A percentile compares a stretch with the other conserved stretches of the same genome.
Evolutionary conservation across 1,284 basidiomycete species (phyloP).

Genomic region (Spongispora temasekensis): DNA sequence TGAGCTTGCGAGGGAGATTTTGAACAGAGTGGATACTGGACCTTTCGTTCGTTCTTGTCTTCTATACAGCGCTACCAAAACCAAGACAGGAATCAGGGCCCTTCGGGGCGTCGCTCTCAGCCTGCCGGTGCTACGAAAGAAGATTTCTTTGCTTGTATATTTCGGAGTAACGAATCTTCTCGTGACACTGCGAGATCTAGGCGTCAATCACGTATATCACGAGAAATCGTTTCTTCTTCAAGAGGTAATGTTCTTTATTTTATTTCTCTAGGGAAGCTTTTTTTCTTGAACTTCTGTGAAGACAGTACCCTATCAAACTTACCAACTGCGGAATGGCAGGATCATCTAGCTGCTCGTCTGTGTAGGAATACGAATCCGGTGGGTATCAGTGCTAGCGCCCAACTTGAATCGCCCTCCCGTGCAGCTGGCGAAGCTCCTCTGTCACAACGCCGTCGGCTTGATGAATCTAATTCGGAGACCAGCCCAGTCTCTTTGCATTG

Average conservation of each 20-base stretch:
- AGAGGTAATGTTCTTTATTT: conserved; percentile 45
- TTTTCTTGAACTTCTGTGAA: conserved; percentile 30
- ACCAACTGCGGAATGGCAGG: conserved; percentile 78
- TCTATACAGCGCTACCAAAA: conserved; percentile 1
- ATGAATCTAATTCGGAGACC: conserved; percentile 19
- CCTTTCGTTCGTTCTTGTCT: conserved; percentile 56
- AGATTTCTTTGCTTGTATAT: conserved; percentile 71
- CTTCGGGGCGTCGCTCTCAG: conserved; percentile 56
- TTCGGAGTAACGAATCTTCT: conserved; percentile 55
- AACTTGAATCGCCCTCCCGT: conserved; percentile 16
- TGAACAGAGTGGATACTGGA: conserved; percentile 70
- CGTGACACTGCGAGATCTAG: conserved; percentile 65
- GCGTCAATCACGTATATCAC: conserved; percentile 71
- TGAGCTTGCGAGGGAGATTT: conserved; percentile 68
- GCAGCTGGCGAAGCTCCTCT: conserved; percentile 34
- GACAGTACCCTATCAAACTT: conserved; percentile 60
- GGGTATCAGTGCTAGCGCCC: conserved; percentile 19
- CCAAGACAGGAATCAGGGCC: conserved; percentile 49
- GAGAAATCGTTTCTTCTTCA: conserved; percentile 71
- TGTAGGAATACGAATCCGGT: conserved; percentile 35
- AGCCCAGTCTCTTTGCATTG: conserved; percentile 39
- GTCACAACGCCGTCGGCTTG: conserved; percentile 46
- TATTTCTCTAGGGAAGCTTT: conserved; percentile 3
- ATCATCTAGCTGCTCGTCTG: conserved; percentile 60
- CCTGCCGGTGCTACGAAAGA: conserved; percentile 57